Base-by-base conservation (phyloP, 1,139 yeast species). In the Geotrichum reessii region DNA sequence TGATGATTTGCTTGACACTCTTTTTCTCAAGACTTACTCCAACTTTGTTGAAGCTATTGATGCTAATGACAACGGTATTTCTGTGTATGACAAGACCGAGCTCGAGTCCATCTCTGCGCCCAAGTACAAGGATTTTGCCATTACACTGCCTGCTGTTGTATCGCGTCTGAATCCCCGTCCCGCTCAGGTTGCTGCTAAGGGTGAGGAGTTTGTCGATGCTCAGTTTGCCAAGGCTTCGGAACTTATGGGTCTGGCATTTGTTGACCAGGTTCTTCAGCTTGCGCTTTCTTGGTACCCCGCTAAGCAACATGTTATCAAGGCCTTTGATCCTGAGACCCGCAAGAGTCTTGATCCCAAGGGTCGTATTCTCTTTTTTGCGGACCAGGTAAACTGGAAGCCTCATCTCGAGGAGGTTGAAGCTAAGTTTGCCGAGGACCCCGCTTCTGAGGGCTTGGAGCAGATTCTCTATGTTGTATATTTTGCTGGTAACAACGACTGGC, bases 251-350 rank as follows among this genome's bases (percentile, higher is more conserved):
- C 73, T 75, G 51, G 87, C 87, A 0, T 93, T 93, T 71, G 77
- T 81, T 60, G 81, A 82, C 62, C 77, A 85, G 62, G 83, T 92
- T 55, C 79, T 80, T 50, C 84, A 85, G 56, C 85, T 85, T 69
- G 97, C 96, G 37, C 79, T 84, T 62, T 83, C 96, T 17, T 93
- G 97, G 96, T 78, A 90, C 63, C 97, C 97, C 53, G 97, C 98
- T 28, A 87, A 88, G 70, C 76, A 81, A 55, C 76, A 87, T 52
- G 98, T 93, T 40, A 80, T 80, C 64, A 74, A 77, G n/a, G 91
- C 96, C 0, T 81, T 90, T 66, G 67, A 74, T 21, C 68, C 77
- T 3, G 53, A n/a, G 17, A 24, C 52, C 17, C 56, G 59, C 4
- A 21, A 25, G 17, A 54, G 27, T 50, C 69, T 61, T 67, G 72